phyloP scores from a whole-genome alignment of 1,284 basidiomycete genomes.

The Rhodotorula sp. region DNA sequence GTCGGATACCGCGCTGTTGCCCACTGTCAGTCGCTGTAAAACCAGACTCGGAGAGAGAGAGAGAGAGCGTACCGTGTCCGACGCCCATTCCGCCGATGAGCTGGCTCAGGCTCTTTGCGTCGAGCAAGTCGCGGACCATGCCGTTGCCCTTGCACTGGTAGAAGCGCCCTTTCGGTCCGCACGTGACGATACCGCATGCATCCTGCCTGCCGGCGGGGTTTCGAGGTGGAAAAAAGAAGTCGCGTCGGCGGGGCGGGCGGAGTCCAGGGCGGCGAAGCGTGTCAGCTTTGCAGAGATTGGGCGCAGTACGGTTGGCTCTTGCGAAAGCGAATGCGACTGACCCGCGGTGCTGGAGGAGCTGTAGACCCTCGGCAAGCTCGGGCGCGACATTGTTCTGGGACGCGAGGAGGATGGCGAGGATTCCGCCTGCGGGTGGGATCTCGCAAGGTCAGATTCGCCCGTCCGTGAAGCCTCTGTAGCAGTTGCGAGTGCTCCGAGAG shows the following conservation, averaged over 20 bases:
- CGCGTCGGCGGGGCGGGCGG: neutral
- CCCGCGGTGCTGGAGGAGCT: constrained; percentile 80
- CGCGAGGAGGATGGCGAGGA: constrained; percentile 43
- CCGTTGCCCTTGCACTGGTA: constrained; percentile 99
- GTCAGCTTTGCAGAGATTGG: neutral
- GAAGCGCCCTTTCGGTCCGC: constrained; percentile 90
- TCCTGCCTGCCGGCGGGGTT: constrained; percentile 69
- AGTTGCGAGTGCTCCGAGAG: no score
- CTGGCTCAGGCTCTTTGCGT: constrained; percentile 70
- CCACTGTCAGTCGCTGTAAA: neutral
- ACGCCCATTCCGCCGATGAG: constrained; percentile 94
- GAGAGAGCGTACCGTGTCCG: constrained; percentile 74
- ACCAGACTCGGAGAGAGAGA: constrained; percentile 14
- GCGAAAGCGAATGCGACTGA: neutral
- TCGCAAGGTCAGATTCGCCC: neutral
- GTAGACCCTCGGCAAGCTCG: constrained; percentile 69
- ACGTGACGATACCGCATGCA: constrained; percentile 96
- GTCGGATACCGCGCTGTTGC: constrained; percentile 90
- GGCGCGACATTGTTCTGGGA: constrained; percentile 39
- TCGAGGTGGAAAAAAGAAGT: no score
- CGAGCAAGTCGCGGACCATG: constrained; percentile 98
- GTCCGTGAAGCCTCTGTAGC: neutral
- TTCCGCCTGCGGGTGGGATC: constrained; percentile 34
- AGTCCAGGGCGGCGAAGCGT: neutral
- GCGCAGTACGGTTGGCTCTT: neutral